Base-by-base conservation (phyloP, 176 grass and related monocot genomes). In the Musa schizocarpa region DNA sequence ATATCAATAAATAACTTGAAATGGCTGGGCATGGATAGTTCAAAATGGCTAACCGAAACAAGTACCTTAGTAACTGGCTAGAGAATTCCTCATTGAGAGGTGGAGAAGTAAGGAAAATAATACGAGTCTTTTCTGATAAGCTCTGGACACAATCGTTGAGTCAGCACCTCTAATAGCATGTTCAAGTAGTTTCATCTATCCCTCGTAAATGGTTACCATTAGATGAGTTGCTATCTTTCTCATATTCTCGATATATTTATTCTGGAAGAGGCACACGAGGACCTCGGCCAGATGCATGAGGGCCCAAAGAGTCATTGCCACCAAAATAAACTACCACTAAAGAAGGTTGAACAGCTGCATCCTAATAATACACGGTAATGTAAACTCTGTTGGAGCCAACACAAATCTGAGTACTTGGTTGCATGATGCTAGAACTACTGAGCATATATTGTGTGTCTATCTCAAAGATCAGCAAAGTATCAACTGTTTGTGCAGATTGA, bases 201-300 rank as follows among this genome's bases (percentile, higher is more conserved):
- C 26, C 1, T 54, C 52, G 21, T 65, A 52, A 79, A 74, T 9
- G 14, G 10, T 49, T 34, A 77, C 61, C 75, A 29, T 52, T 14
- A 77, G 61, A 65, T 77, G 75, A 52, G 34, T 27, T 17, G 59
- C 75, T 52, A 77, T 77, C 58, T 65, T 77, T 17, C 11, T 75
- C 81, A 78, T 83, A 27, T 83, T 83, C 19, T 83, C 74, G 19
- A 77, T 78, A 19, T 83, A 78, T 27, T 83, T 83, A 78, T 27
- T 83, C 81, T 14, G 53, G 20, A 9, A 83, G 74, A 34, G 81
- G 81, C 74, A 83, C 75, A 73, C 73, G 82, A 63, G 79, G 79
- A 12, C 79, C 73, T 12, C 53, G 25, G 62, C 72, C 62, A 17
- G 12, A 76, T 14, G 11, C 11, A 26, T 82, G 61, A 9, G 63